Evolutionary conservation across 192 early-diverging fungal species (phyloP).

Genomic region (Rhizophagus sp.): DNA sequence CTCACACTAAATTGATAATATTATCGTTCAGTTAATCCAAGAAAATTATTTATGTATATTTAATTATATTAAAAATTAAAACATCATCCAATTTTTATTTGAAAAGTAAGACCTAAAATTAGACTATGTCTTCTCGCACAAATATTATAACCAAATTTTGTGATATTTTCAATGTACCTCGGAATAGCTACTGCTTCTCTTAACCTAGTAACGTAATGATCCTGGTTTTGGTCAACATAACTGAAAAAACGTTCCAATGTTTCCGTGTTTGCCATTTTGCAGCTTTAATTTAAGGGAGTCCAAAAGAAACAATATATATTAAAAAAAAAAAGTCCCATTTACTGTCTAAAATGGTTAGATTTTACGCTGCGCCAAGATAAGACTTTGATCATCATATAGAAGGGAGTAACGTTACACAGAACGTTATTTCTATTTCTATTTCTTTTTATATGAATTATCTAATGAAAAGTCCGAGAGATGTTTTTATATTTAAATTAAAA

Average conservation of each 20-base stretch:
- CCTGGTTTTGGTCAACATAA: conserved; percentile 76
- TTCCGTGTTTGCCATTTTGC: neutral
- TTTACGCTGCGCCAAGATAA: too few species aligned
- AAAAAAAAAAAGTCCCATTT: neutral
- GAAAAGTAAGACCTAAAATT: neutral
- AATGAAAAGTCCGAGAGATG: too few species aligned
- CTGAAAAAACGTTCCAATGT: conserved; percentile 65
- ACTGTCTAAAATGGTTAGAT: neutral
- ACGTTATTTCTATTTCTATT: too few species aligned
- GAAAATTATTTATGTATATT: too few species aligned
- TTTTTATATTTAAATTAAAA: too few species aligned
- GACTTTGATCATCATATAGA: too few species aligned
- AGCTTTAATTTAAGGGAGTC: neutral
- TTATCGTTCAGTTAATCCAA: too few species aligned
- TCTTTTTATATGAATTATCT: too few species aligned
- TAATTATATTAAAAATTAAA: too few species aligned
- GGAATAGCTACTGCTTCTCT: conserved; percentile 89
- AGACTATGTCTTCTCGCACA: neutral
- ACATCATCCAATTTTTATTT: neutral
- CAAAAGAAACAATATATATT: neutral
- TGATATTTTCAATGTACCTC: conserved; percentile 46
- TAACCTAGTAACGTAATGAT: conserved; percentile 81
- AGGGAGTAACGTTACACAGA: too few species aligned
- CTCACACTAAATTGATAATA: conserved; percentile 57
- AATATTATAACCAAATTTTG: neutral